Evolutionary conservation across 2,329 filamentous ascomycete genomes (phyloP), one percentile per base, ranked within the genome.

Genomic region (Penicillium sp.): DNA sequence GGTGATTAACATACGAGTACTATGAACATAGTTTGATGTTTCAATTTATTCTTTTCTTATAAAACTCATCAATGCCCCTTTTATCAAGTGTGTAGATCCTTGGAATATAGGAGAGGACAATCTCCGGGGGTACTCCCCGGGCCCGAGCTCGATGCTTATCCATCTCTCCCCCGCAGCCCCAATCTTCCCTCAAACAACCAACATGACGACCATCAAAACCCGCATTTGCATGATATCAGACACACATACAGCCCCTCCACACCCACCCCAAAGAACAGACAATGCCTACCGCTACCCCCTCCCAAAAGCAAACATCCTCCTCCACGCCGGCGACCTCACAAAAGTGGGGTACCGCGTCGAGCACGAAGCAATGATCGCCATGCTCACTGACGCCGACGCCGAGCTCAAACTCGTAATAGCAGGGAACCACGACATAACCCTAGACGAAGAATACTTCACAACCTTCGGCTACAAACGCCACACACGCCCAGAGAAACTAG

Each of bases 321-420:
- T 86, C 5, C 84, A 86, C 66, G 81, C 81, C 58, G 84, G 84
- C 51, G 84, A 87, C 69, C 71, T 87, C 39, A 86, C 84, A 10
- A 79, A 78, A 68, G 71, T 78, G 36, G 83, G 83, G 6, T 71
- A 73, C 12, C 55, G 77, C 12, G 42, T 68, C 15, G 81, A 86
- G 65, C 83, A 84, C 64, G 65, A 77, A 31, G 59, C 65, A 12
- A 78, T 79, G 2, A 64, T 85, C 15, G 65, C 75, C 6, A 77
- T 83, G 71, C 74, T 87, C 7, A 69, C 72, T 13, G 63, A 65
- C 1, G 78, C 83, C 36, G 72, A 82, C 15, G 83, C 83, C 2
- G 78, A 80, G 9, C 69, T 87, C 6, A 88, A 87, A 65, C 74
- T 88, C 25, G 80, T 87, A 21, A 86, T 88, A 58, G 81, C 85